Base-by-base conservation (phyloP, 176 grass and related monocot genomes). In the Secale cereale region DNA sequence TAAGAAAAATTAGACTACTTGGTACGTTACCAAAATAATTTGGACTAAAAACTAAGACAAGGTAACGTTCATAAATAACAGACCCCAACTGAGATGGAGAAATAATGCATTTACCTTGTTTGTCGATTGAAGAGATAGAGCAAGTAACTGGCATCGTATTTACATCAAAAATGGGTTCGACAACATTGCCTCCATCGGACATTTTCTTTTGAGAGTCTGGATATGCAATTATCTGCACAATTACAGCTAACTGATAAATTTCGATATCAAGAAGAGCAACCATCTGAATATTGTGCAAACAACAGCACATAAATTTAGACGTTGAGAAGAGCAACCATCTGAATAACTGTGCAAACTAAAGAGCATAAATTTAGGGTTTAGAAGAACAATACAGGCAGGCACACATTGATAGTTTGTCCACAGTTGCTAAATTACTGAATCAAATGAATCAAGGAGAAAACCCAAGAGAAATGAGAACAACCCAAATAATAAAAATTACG, bases 201-300 rank as follows among this genome's bases (percentile, higher is more conserved):
- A 10, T 65, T 82, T 64, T 73, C 71, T 83, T 68, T 80, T 59
- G 13, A 10, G 63, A 25, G 57, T 66, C 77, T 45, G 35, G 73
- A 80, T 73, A 85, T 82, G 39, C 66, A 74, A 41, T 59, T 66
- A 83, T 78, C 88, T 90, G 88, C 79, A 86, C 10, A 90, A 10
- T 27, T 23, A 74, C 30, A 57, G 33, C 46, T 32, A 81, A 65
- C 33, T 31, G 17, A 27, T 74, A 78, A 65, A 62, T 72, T 71
- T 30, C 40, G 7, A 74, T 65, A 37, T 43, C 73, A 33, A 59
- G 69, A 59, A 2, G 37, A 73, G 5, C 16, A 31, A 79, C 15
- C 31, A 74, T 89, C 67, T 65, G 16, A 83, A 64, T 37, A 33
- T 37, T 17, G 20, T 78, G 80, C 76, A 46, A 62, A 80, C 77